phyloP scores from a whole-genome alignment of 1,284 basidiomycete genomes.

The Ustilago shanxiensis region DNA sequence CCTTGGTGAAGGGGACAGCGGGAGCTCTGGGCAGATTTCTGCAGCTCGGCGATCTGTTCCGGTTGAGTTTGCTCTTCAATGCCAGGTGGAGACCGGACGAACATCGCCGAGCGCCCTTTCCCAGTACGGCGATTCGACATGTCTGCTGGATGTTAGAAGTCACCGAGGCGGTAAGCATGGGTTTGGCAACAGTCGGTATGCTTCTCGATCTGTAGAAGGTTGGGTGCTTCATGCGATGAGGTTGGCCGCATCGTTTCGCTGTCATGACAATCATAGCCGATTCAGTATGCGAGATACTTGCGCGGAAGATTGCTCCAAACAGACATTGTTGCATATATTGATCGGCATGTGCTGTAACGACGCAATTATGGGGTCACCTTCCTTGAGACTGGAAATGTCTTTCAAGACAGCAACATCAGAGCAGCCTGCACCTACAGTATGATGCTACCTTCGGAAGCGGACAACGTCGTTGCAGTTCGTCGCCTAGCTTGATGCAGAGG shows the following conservation, averaged over 20 bases:
- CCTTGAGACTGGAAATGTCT: background rate
- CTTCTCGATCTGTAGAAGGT: background rate
- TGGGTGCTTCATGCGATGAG: constrained; percentile 11
- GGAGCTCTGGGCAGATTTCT: background rate
- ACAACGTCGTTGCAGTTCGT: background rate
- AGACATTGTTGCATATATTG: background rate
- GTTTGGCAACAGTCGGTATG: background rate
- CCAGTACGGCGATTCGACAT: constrained; percentile 1
- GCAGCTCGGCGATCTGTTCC: constrained; percentile 17
- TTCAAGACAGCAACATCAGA: background rate
- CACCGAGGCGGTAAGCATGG: constrained; percentile 22
- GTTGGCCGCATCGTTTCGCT: background rate
- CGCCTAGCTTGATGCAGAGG: background rate
- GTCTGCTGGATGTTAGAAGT: constrained; percentile 31
- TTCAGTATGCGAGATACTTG: background rate
- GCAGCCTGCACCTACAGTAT: background rate
- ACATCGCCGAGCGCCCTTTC: constrained; percentile 8
- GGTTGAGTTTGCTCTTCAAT: background rate
- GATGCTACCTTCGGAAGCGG: background rate
- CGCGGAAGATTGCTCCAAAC: background rate
- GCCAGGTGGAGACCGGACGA: background rate
- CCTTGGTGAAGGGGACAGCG: background rate
- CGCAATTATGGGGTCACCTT: background rate
- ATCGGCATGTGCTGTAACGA: background rate
- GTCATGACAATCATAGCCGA: background rate